Evolutionary conservation across 73 alveolate genomes (phyloP).

Genomic region (Tetrahymena malaccensis): DNA sequence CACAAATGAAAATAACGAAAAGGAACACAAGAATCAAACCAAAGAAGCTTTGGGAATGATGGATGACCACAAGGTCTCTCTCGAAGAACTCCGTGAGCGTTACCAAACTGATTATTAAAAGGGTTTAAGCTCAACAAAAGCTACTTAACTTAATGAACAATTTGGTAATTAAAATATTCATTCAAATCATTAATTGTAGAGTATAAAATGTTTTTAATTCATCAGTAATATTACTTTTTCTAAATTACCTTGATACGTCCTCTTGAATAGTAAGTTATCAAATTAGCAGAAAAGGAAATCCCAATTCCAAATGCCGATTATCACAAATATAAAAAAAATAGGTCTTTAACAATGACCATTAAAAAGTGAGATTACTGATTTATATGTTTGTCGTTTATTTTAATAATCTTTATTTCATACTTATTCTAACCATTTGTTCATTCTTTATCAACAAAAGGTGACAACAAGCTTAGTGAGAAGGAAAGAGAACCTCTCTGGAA

Average conservation of each 20-base stretch:
- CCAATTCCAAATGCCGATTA: background rate
- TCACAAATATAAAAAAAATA: no score
- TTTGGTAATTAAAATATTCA: background rate
- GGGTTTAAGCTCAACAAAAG: constrained; percentile 66
- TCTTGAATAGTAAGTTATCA: no score
- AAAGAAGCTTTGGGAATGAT: background rate
- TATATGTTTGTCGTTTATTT: background rate
- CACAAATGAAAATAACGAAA: background rate
- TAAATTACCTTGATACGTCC: background rate
- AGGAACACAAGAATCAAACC: background rate
- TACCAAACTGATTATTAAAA: constrained; percentile 47
- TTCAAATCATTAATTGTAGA: background rate
- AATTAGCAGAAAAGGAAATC: background rate
- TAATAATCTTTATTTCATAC: background rate
- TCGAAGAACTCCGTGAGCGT: constrained; percentile 48
- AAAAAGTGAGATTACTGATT: background rate
- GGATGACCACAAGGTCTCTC: constrained; percentile 60
- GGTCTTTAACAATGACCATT: no score
- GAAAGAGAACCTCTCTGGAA: constrained; percentile 65
- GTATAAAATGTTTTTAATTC: no score
- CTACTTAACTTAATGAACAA: constrained; percentile 4
- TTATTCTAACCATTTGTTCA: no score
- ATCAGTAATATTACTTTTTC: background rate
- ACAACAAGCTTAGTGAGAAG: constrained; percentile 67
- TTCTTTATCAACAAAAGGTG: constrained; percentile 33